Evolutionary conservation across 805 yeast genomes (phyloP).

Genomic region (Clavispora phyllophila): DNA sequence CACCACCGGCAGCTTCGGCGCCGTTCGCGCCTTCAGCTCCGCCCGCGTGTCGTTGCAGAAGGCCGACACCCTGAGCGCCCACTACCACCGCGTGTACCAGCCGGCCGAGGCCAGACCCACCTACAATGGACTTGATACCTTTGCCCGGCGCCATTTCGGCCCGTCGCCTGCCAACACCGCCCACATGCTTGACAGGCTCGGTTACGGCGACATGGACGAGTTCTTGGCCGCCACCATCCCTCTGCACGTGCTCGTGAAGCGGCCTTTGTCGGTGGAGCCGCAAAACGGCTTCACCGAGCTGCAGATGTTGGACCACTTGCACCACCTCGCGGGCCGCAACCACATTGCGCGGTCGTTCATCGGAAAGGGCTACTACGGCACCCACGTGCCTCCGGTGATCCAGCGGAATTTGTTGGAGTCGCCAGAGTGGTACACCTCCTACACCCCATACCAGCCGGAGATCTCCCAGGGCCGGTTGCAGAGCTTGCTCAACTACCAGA

Average conservation of each 20-base stretch:
- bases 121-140: conserved; percentile 60
- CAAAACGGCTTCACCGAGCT: conserved; percentile 72
- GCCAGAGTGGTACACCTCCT: conserved; percentile 98
- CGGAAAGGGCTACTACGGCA: conserved; percentile 94
- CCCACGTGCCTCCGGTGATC: conserved; percentile 84
- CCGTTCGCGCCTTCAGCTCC: background rate
- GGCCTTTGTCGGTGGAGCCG: conserved; percentile 67
- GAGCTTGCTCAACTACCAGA: conserved; percentile 85
- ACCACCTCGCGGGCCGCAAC: conserved; percentile 70
- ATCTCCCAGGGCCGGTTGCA: conserved; percentile 95
- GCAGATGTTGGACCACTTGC: conserved; percentile 67
- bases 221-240: conserved; percentile 78
- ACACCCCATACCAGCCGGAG: conserved; percentile 98
- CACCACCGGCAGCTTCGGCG: background rate
- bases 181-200: conserved; percentile 62
- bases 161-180: conserved; percentile 60
- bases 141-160: conserved; percentile 88
- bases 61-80: conserved; percentile 53
- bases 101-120: conserved; percentile 25
- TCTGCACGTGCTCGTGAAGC: conserved; percentile 59
- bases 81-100: conserved; percentile 44
- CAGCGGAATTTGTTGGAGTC: conserved; percentile 87
- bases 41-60: conserved; percentile 12
- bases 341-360: conserved; percentile 69
- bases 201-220: conserved; percentile 60